Conservation (phyloP, 1,139 yeast genomes). For the Pichia cactophila region DNA sequence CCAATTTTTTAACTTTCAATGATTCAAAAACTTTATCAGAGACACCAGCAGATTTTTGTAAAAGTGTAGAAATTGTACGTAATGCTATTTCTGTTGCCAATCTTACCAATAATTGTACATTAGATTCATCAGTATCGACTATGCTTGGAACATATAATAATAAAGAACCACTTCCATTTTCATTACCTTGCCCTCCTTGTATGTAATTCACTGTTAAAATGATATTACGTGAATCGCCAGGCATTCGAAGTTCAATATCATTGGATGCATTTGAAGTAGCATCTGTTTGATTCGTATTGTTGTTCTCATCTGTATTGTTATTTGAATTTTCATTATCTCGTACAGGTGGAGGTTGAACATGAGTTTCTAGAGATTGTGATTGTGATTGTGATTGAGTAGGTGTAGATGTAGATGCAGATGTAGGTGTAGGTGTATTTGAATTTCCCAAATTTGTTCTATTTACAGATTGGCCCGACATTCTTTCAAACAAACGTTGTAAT, state of each 20-base stretch:
- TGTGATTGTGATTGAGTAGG: background rate
- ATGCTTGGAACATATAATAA: slow-evolving; percentile 60
- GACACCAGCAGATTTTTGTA: slow-evolving; percentile 41
- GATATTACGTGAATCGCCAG: slow-evolving; percentile 28
- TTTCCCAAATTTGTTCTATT: background rate
- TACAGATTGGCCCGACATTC: slow-evolving; percentile 6
- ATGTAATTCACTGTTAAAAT: slow-evolving; percentile 33
- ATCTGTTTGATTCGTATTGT: background rate
- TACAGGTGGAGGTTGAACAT: background rate
- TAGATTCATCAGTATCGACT: slow-evolving; percentile 45
- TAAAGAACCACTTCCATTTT: slow-evolving; percentile 36
- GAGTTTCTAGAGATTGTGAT: background rate
- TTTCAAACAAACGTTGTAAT: slow-evolving; percentile 19
- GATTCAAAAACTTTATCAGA: slow-evolving; percentile 45
- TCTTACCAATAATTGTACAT: slow-evolving; percentile 50
- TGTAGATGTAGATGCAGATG: too few relatives aligned
- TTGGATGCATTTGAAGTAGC: slow-evolving; percentile 1
- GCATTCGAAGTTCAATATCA: background rate
- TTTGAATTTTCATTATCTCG: background rate
- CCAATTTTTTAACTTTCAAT: slow-evolving; percentile 30
- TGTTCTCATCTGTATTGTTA: background rate
- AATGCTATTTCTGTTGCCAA: slow-evolving; percentile 67
- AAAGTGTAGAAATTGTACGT: slow-evolving; percentile 45
- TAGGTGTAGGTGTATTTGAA: too few relatives aligned
- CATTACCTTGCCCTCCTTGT: slow-evolving; percentile 25